Evolutionary conservation across 495 filamentous ascomycete genomes (phyloP), one percentile per base, ranked within the genome.

Genomic region (Penicillium tannophilum): DNA sequence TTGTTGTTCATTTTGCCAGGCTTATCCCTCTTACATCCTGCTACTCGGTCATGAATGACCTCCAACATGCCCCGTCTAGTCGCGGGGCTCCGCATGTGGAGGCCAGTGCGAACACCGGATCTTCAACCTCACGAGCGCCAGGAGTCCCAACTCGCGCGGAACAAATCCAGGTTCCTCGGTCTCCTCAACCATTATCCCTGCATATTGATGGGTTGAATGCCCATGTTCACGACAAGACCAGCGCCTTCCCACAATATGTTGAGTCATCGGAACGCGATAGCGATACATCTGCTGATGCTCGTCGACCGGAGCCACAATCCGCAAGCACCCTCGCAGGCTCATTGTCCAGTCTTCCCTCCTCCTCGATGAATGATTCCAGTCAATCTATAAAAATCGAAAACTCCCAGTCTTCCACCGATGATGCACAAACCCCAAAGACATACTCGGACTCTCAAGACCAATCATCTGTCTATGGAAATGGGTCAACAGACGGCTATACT

Each of bases 251-350:
- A 12, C 35, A 48, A 30, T 62, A 58, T 55, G 59, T 70, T 26
- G 63, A 68, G 56, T 64, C 67, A 4, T 70, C 67, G 26, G 62
- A 70, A 45, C 67, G 59, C 46, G 63, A 59, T 26, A 70, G 67
- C 51, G 57, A 65, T 28, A 65, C 64, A 8, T 67, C 67, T 14
- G 54, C 26, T 31, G 61, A 70, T 33, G 42, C 62, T 42, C 64
- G 26, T 56, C 59, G 44, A 39, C 63, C 54, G 35, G 63, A 70
- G 33, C 56, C 53, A 31, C 60, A 65, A 33, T 68, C 67, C 28
- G 60, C 67, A 4, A 63, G 62, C 41, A 61, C 59, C 16, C 43
- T 63, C 43, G 62, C 64, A 54, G 62, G 62, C 20, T 63, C 62
- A 23, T 19, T 63, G 9, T 51, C 59, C 26, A 67, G 62, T 36